Evolutionary conservation across 208 protist species (phyloP).

Genomic region (Wallacemonas sp.): DNA sequence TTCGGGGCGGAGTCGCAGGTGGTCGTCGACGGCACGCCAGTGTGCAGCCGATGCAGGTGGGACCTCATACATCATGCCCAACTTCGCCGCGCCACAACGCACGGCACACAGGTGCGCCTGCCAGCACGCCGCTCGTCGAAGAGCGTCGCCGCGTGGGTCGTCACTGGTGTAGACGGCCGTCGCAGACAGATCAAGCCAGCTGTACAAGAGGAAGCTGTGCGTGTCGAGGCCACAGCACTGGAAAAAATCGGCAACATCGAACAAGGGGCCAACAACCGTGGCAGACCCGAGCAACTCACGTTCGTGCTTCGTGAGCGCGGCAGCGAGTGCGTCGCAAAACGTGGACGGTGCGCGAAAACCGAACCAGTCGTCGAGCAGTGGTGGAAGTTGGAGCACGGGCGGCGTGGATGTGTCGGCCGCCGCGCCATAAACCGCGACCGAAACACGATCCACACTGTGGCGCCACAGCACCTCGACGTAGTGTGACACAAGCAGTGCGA

Average conservation of each 20-base stretch:
- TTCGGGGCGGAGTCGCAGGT: conserved; percentile 11
- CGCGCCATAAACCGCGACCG: background rate
- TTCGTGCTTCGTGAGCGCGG: conserved; percentile 25
- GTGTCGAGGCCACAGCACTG: conserved; percentile 40
- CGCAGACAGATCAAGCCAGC: conserved; percentile 64
- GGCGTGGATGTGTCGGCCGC: background rate
- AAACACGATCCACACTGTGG: conserved; percentile 8
- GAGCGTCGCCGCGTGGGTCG: conserved; percentile 29
- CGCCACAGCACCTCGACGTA: conserved; percentile 74
- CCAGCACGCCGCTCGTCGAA: conserved; percentile 30
- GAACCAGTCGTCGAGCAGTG: conserved; percentile 35
- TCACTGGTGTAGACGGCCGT: conserved; percentile 32
- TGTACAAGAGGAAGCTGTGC: conserved; percentile 57
- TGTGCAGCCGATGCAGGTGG: conserved; percentile 17
- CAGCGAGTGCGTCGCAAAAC: conserved; percentile 26
- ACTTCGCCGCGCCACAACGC: conserved; percentile 29
- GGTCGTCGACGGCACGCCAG: conserved; percentile 26
- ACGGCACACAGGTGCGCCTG: conserved; percentile 31
- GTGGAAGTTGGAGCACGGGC: conserved; percentile 42
- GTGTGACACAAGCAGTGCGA: conserved; percentile 53
- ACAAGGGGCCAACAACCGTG: conserved; percentile 6
- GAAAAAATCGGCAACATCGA: conserved; percentile 60
- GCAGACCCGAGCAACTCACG: conserved; percentile 27
- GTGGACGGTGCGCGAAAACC: conserved; percentile 31
- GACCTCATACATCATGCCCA: conserved; percentile 20